Base-by-base conservation (phyloP, 2,329 filamentous ascomycete species). In the Pseudocercospora pini-densiflorae region DNA sequence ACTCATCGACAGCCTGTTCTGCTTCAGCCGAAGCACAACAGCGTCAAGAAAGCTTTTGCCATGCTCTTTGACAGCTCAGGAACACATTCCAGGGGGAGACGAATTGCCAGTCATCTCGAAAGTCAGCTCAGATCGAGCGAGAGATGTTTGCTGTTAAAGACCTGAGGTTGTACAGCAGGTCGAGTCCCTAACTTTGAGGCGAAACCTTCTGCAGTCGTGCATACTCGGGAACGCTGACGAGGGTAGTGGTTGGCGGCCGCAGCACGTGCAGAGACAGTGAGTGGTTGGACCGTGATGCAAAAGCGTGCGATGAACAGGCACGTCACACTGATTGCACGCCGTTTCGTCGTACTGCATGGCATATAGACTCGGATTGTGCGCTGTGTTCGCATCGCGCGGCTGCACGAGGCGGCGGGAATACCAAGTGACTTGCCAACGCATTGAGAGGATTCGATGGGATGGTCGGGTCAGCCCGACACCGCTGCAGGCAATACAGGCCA, bases 121-220 rank as follows among this genome's bases (percentile, higher is more conserved):
- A 10, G 8, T 51, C 19, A 23, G n/a, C 45, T 49, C 45, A 49
- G 45, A 49, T 49, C 21, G 7, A 49, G 45, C 45, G 23, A 23
- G 21, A 19, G 45, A 49, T 54, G 49, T 54, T 54, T 54, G 49
- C 49, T 54, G 24, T 19, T 27, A 14, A 24, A 54, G 49, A 54
- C 23, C 49, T 23, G 23, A 54, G 40, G 68, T 66, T 33, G 53
- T 66, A 70, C 66, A 49, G 59, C 68, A 65, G 64, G 43, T 68
- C 63, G 59, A 61, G 27, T 61, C 68, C 68, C 64, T 53, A 70
- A 51, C 51, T 24, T 57, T 62, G 62, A 66, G 63, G 67, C 68
- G 55, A 53, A 59, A 53, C 29, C 54, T 53, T 57, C 29, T 62
- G 54, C n/a, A 58, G 45, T 49, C 61, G 27, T 67, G 64, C 64